Base-by-base conservation (phyloP, 495 filamentous ascomycete genomes). In the Trichocladium antarcticum region DNA sequence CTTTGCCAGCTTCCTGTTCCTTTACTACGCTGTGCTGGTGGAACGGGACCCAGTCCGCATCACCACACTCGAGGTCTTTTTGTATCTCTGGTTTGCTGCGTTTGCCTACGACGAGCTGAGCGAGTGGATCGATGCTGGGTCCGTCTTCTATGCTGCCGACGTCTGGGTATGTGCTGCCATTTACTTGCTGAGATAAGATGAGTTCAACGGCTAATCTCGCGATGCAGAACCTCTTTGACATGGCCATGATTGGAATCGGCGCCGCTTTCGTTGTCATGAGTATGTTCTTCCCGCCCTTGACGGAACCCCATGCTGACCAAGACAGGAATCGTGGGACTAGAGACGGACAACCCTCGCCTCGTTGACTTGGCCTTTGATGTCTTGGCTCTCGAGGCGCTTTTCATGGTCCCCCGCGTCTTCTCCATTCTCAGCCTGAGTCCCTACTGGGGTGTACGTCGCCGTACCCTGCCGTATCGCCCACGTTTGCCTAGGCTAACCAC, bases 61-160 rank as follows among this genome's bases (percentile, higher is more conserved):
- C 38, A 76, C 77, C 0, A 51, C 59, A 0, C 35, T 73, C 3
- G 80, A 84, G 57, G 53, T 76, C 36, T 49, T 77, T 5, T 64
- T 84, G 28, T 81, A 79, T 55, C 60, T 83, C 36, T 83, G 64
- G 84, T 85, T 95, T 55, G 78, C 82, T 20, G 85, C 86, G 1
- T 96, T 95, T 72, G 80, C 81, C 8, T 90, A 89, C 55, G 87
- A 95, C 53, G 89, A 90, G 62, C 63, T 94, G 45, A 82, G 83
- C 48, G 84, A 89, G 45, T 82, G 88, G 55, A 74, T 79, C 39
- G 89, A 95, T 68, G 85, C 87, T 8, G 89, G 89, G 56, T 74
- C 83, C 15, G 66, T 86, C 24, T 89, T 95, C 62, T 95, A 94
- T 58, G 79, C 83, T 15, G 78, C 83, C 39, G 88, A 93, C 58